Evolutionary conservation across 305 asterid genomes (phyloP).

Genomic region (Salvia sclarea): DNA sequence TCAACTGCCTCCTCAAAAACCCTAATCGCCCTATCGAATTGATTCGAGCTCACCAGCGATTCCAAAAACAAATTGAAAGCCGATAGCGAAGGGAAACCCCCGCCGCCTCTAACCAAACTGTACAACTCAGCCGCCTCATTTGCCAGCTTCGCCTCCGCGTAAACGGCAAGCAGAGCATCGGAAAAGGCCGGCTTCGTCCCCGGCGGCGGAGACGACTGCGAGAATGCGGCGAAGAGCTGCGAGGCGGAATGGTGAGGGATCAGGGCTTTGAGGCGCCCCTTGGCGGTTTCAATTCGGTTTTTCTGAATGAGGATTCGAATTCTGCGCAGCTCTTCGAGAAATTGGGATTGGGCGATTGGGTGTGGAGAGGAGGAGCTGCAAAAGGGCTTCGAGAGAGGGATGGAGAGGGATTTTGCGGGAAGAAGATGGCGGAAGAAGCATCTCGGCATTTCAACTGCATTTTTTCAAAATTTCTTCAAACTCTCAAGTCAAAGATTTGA

Average conservation of each 20-base stretch:
- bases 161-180: slow-evolving; percentile 50
- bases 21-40: slow-evolving; percentile 41
- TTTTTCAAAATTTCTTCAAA: background rate
- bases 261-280: slow-evolving; percentile 46
- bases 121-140: slow-evolving; percentile 58
- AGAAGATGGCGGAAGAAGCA: slow-evolving; percentile 32
- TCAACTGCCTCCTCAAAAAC: slow-evolving; percentile 51
- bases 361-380: slow-evolving; percentile 31
- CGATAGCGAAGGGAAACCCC: slow-evolving; percentile 50
- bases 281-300: slow-evolving; percentile 53
- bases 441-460: slow-evolving; percentile 30
- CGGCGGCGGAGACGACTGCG: slow-evolving; percentile 41
- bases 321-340: slow-evolving; percentile 49
- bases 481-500: no score
- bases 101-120: slow-evolving; percentile 47
- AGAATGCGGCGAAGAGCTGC: slow-evolving; percentile 45
- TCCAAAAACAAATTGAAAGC: slow-evolving; percentile 61
- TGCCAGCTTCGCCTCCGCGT: slow-evolving; percentile 55
- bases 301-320: slow-evolving; percentile 55
- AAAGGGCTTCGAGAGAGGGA: slow-evolving; percentile 17
- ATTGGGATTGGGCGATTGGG: slow-evolving; percentile 15
- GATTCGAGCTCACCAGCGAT: slow-evolving; percentile 46
- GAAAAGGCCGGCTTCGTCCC: slow-evolving; percentile 40
- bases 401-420: slow-evolving; percentile 29
- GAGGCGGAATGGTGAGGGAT: slow-evolving; percentile 45